Evolutionary conservation across 768 basidiomycete genomes (phyloP), one percentile per base, ranked within the genome.

Genomic region (Rhodocollybia butyracea): DNA sequence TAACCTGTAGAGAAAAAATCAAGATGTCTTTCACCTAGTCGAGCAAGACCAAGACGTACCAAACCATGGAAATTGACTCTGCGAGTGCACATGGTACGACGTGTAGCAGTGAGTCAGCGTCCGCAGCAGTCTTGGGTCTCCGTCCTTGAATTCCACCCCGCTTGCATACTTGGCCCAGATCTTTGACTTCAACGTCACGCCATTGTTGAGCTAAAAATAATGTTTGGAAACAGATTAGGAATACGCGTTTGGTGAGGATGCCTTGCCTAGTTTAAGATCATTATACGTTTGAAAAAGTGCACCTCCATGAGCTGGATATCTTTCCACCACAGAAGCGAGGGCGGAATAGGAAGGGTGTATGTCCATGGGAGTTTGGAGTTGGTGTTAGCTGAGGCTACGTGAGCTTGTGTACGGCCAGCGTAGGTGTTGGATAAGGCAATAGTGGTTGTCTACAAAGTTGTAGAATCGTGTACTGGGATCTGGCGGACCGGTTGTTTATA

Each of bases 201-300:
- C 90, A 93, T 69, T 82, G 76, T 62, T 93, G 90, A 6, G 83
- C 89, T 91, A 36, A 45, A 47, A 26, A 58, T 26, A 36, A 24
- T 40, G 42, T 57, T 21, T 15, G 40, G 50, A 46, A 26, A 39
- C 17, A 34, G 46, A 8, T 29, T 12, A 15, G 2, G 24, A 30
- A 46, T n/a, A 30, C 41, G 17, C 53, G 29, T 15, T n/a, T n/a
- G 17, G 22, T 13, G 19, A n/a, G 15, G 7, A 21, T 7, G 19
- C 57, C 70, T 51, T 50, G 87, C 89, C 81, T 21, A 82, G 79
- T 5, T 80, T 66, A 29, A 91, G 68, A 56, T 92, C 89, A 64
- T 91, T 91, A 70, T 86, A 90, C 1, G 84, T 76, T 66, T 91
- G 89, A 64, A 90, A 88, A 8, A 91, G 68, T 22, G 79, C 73